phyloP scores from a whole-genome alignment of 805 yeast genomes.

The Teunomyces panamensis region DNA sequence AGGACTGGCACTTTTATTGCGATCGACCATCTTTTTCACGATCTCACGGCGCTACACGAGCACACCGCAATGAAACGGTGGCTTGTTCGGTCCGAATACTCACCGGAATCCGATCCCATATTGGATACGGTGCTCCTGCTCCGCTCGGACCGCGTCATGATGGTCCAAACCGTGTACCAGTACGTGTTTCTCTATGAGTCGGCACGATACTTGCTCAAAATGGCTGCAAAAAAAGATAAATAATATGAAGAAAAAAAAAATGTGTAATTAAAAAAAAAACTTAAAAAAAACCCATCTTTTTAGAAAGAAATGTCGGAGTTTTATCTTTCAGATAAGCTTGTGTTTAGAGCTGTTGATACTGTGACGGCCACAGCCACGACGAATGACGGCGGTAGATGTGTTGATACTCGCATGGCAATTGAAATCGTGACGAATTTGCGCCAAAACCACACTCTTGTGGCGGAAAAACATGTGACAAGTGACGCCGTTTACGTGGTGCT shows the following conservation, averaged over 20 bases:
- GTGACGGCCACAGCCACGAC: no score
- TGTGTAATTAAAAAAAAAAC: no score
- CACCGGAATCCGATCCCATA: conserved; percentile 22
- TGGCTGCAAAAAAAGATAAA: background rate
- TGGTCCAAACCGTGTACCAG: conserved; percentile 43
- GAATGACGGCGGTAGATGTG: no score
- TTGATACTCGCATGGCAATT: background rate
- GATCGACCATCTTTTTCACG: conserved; percentile 29
- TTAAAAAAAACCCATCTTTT: background rate
- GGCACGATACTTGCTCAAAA: conserved; percentile 6
- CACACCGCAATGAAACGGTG: background rate
- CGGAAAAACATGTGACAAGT: background rate
- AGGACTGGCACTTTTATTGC: conserved; percentile 57
- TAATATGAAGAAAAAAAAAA: no score
- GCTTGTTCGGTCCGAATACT: conserved; percentile 1
- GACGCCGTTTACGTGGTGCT: background rate
- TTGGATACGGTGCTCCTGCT: conserved; percentile 24
- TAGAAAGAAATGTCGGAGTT: background rate
- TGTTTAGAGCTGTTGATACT: no score
- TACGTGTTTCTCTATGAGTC: conserved; percentile 34
- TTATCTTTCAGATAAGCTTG: no score
- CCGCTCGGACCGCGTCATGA: conserved; percentile 38
- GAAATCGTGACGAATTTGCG: background rate
- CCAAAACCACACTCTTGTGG: background rate
- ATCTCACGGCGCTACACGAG: conserved; percentile 4